Evolutionary conservation across 495 filamentous ascomycete genomes (phyloP).

Genomic region (Glutinoglossum americanum): DNA sequence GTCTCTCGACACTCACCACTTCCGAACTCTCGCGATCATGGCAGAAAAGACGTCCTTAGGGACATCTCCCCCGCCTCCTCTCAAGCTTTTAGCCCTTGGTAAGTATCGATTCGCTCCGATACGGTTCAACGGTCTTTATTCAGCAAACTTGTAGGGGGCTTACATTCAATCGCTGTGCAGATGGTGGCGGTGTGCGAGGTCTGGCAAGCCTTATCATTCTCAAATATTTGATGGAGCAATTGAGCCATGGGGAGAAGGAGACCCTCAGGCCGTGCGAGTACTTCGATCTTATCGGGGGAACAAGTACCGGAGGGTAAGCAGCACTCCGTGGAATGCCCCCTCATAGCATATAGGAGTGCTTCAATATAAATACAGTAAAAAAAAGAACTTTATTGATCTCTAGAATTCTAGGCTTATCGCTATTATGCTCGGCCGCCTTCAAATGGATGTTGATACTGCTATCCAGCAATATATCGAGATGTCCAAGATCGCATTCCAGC

Average conservation of each 20-base stretch:
- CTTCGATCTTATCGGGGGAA: constrained; percentile 21
- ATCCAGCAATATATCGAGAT: background rate
- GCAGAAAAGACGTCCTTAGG: too few relatives aligned
- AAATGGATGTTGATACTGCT: background rate
- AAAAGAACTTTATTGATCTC: background rate
- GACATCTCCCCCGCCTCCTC: too few relatives aligned
- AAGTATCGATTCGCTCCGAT: too few relatives aligned
- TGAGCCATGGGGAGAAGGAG: background rate
- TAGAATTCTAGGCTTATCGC: background rate
- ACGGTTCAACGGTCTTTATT: too few relatives aligned
- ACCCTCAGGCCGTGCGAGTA: constrained; percentile 15
- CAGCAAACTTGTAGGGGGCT: too few relatives aligned
- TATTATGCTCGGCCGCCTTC: constrained; percentile 1
- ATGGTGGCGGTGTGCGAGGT: constrained; percentile 15
- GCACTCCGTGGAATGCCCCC: too few relatives aligned
- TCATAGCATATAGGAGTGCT: too few relatives aligned
- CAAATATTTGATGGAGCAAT: constrained; percentile 9
- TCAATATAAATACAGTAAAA: too few relatives aligned
- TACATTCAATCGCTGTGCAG: too few relatives aligned
- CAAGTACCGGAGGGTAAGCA: constrained; percentile 21
- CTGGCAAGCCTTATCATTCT: constrained; percentile 12
- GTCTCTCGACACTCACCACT: too few relatives aligned
- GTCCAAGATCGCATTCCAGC: background rate
- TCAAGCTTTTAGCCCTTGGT: too few relatives aligned
- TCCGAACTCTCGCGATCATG: too few relatives aligned